These are phyloP conservation scores for Umbilicus rupestris DNA, from an alignment of 164 flowering plant genomes.

Conservation along the genomic window DNA sequence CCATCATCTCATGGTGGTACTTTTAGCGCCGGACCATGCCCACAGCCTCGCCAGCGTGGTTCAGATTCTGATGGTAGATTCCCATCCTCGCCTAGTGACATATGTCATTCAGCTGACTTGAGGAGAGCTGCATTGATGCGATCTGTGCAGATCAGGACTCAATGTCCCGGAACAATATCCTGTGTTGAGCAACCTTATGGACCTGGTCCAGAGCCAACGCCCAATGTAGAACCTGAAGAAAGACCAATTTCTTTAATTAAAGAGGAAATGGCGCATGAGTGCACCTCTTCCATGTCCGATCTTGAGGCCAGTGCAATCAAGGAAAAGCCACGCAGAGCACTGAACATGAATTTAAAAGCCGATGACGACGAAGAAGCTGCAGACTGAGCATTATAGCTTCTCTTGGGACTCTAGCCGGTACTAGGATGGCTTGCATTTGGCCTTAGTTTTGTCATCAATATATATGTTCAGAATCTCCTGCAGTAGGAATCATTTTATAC, in stretches of 20 bases:
- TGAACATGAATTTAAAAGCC: constrained; percentile 29
- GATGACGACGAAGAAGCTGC: constrained; percentile 19
- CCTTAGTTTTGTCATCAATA: too few species aligned
- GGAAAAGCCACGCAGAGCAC: constrained; percentile 32
- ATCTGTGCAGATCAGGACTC: constrained; percentile 89
- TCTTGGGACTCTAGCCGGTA: too few species aligned
- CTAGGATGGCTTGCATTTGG: too few species aligned
- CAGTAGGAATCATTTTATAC: too few species aligned
- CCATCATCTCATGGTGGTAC: constrained; percentile 21
- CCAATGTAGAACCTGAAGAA: constrained; percentile 44
- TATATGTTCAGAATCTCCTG: too few species aligned
- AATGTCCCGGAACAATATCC: constrained; percentile 39
- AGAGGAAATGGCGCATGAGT: background rate
- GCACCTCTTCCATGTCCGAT: constrained; percentile 24
- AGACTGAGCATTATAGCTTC: constrained; percentile 7
- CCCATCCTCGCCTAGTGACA: constrained; percentile 97
- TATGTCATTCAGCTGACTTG: constrained; percentile 92
- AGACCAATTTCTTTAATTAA: constrained; percentile 39
- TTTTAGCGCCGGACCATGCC: constrained; percentile 17
- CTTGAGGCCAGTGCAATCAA: constrained; percentile 21
- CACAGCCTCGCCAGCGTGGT: constrained; percentile 66
- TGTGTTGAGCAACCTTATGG: constrained; percentile 31
- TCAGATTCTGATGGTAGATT: constrained; percentile 85
- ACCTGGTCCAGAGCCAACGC: constrained; percentile 31
- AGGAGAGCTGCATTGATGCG: constrained; percentile 86